Evolutionary conservation across 768 basidiomycete genomes (phyloP).

Genomic region (Podaxis pistillaris): DNA sequence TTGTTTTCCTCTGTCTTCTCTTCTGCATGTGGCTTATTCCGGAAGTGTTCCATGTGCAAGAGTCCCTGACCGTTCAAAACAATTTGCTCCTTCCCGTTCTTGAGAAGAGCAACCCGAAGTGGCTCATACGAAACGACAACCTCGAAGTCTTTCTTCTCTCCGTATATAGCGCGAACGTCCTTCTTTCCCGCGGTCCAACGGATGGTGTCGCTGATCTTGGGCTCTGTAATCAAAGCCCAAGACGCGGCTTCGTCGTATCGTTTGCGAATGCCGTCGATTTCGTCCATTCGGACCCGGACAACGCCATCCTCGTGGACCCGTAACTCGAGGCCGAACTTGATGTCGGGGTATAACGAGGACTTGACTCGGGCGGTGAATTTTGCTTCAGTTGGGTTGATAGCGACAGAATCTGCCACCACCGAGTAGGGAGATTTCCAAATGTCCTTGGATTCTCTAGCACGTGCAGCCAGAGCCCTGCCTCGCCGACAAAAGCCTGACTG

Average conservation of each 20-base stretch:
- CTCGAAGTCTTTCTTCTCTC: constrained; percentile 58
- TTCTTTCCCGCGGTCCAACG: constrained; percentile 67
- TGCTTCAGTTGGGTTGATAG: constrained; percentile 51
- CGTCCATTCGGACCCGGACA: constrained; percentile 91
- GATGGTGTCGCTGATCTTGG: constrained; percentile 55
- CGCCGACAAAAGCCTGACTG: constrained; percentile 91
- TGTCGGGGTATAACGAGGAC: constrained; percentile 79
- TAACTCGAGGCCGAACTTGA: constrained; percentile 80
- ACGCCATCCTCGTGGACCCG: constrained; percentile 87
- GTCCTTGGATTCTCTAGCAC: constrained; percentile 55
- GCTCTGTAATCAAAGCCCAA: constrained; percentile 84
- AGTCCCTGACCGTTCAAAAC: constrained; percentile 87
- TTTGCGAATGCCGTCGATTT: constrained; percentile 73
- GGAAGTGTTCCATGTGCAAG: constrained; percentile 98
- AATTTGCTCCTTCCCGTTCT: constrained; percentile 78
- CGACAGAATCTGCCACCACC: constrained; percentile 55
- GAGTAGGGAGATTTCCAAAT: constrained; percentile 89
- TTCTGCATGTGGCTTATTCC: constrained; percentile 51
- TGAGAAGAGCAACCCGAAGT: constrained; percentile 67
- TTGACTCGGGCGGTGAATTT: constrained; percentile 73
- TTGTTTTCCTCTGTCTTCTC: constrained; percentile 42
- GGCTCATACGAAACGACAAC: constrained; percentile 75
- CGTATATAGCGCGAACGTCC: constrained; percentile 64
- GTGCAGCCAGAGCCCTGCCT: constrained; percentile 78
- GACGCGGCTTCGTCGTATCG: constrained; percentile 90